A percentile compares a stretch with the other conserved stretches of the same genome.
Conservation (phyloP, 2,329 filamentous ascomycete species). For the Paracorniculantispora psalliotae region DNA sequence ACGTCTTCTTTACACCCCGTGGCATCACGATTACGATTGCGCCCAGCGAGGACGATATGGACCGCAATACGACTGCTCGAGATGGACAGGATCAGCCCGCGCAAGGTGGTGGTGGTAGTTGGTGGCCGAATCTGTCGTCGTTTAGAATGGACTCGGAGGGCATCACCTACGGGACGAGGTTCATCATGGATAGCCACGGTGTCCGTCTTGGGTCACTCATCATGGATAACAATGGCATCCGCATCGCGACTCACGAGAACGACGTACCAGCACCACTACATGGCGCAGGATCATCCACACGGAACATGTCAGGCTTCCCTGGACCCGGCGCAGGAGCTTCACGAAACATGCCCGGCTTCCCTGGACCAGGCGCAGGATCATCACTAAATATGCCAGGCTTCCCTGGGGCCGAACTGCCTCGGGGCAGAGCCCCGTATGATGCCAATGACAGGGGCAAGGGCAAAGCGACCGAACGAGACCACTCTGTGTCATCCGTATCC, state of each 20-base stretch:
- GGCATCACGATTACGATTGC: slow-evolving; percentile 39
- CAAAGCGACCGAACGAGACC: slow-evolving; percentile 27
- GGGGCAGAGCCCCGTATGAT: not conserved
- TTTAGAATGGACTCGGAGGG: slow-evolving; percentile 40
- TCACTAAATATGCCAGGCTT: not conserved
- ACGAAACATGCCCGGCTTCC: no score
- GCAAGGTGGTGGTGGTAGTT: not conserved
- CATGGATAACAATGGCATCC: slow-evolving; percentile 37
- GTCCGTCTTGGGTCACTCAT: slow-evolving; percentile 42
- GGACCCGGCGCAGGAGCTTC: no score
- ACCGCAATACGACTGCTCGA: not conserved
- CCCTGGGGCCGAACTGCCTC: not conserved
- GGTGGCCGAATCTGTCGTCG: slow-evolving; percentile 14
- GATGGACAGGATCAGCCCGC: slow-evolving; percentile 12
- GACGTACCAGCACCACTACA: not conserved
- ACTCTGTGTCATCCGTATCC: slow-evolving; percentile 30
- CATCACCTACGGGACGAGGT: slow-evolving; percentile 37
- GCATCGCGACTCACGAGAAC: slow-evolving; percentile 13
- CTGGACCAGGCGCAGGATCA: not conserved
- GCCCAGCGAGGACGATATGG: slow-evolving; percentile 12
- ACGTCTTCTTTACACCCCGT: slow-evolving; percentile 49
- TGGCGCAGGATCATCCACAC: not conserved
- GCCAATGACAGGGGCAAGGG: not conserved
- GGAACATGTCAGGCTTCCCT: not conserved
- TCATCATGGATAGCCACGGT: slow-evolving; percentile 41